Evolutionary conservation across 2,329 filamentous ascomycete genomes (phyloP), one percentile per base, ranked within the genome.

Genomic region (Leptographium flavum): DNA sequence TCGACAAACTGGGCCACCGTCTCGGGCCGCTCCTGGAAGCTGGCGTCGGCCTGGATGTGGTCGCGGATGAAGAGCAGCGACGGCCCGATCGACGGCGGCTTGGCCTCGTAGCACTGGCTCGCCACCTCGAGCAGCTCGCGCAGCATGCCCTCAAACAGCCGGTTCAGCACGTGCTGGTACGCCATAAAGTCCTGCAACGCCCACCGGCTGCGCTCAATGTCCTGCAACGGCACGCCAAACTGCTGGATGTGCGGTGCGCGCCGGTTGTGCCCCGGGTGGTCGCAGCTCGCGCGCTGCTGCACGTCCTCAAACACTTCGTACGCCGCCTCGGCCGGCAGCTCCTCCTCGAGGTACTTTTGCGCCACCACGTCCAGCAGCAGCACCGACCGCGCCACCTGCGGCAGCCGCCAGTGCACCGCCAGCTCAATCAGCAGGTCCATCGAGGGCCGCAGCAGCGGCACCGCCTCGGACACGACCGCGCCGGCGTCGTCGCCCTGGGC

Each of bases 101-200:
- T 95, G n/a, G 73, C 65, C 50, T 94, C 87, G 61, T 90, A 98
- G 54, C 86, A 90, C 66, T 90, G 81, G 60, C 95, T 74, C n/a
- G 83, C 70, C 52, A 88, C 81, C 60, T 86, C 95, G 17, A 98
- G 71, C 46, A 55, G 46, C 56, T 96, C 90, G 45, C 88, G 79
- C 39, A 95, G 68, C 23, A 96, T 67, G 10, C 81, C 77, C 55
- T 95, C 87, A 56, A 96, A 79, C 33, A 96, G 64, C 27, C 72
- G 76, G 31, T 74, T 72, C 7, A 98, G 68, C 15, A 83, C 75
- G 51, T 84, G 79, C 54, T 85, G 83, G 64, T 93, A 92, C 23
- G 75, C 64, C 14, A 74, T 68, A 55, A 75, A 75, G 60, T 88
- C 83, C 47, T 77, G 68, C 11, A 83, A 59, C 4, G 81, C 81